Conservation (phyloP, 306 rosid genomes). For the Gynostemma pentaphyllum region DNA sequence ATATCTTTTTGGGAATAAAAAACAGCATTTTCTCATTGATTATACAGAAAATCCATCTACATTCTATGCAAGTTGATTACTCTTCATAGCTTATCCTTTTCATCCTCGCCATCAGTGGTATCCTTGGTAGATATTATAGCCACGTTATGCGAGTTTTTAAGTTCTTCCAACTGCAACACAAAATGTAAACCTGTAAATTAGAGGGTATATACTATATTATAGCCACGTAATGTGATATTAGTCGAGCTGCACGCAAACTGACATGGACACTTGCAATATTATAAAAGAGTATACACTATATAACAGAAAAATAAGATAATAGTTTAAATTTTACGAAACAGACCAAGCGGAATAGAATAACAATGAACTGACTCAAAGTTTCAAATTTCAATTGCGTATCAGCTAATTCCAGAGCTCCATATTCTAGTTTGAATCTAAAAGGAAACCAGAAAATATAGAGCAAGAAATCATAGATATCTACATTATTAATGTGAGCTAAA, state of each 20-base stretch:
- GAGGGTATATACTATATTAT: no score
- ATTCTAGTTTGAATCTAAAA: not conserved
- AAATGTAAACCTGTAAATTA: not conserved
- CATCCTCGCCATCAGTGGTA: constrained; percentile 34
- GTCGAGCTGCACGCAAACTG: no score
- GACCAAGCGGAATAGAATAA: not conserved
- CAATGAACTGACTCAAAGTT: not conserved
- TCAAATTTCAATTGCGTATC: not conserved
- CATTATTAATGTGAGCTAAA: no score
- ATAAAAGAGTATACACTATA: no score
- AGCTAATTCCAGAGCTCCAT: not conserved
- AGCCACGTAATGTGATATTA: no score
- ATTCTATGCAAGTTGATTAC: not conserved
- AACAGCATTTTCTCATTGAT: not conserved
- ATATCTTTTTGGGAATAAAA: not conserved
- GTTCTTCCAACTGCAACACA: constrained; percentile 55
- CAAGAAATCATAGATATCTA: no score
- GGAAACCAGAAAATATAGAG: no score
- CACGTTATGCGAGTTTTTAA: constrained; percentile 29
- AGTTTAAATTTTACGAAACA: not conserved
- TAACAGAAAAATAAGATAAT: not conserved
- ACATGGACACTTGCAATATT: no score
- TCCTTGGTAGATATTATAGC: constrained; percentile 38
- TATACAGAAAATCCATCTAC: constrained; percentile 1
- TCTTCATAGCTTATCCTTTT: constrained; percentile 31